Evolutionary conservation across 768 basidiomycete genomes (phyloP).

Genomic region (Suillus sp.): DNA sequence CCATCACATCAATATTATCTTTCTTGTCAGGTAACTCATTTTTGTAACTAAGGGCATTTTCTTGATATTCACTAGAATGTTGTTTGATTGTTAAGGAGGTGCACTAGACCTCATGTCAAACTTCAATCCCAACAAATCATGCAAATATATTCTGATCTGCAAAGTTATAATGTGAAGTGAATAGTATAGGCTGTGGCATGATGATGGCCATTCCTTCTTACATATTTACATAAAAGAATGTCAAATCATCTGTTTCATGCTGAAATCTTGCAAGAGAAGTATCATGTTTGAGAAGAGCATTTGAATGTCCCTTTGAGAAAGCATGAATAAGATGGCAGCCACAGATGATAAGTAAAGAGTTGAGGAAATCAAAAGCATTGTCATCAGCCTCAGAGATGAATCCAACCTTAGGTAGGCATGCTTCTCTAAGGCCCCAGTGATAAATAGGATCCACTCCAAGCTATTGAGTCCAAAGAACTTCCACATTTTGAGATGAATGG

Average conservation of each 20-base stretch:
- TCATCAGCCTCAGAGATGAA: constrained; percentile 25
- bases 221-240: constrained; percentile 19
- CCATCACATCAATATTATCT: no score
- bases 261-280: constrained; percentile 1
- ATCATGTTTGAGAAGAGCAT: constrained; percentile 11
- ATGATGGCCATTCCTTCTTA: no score
- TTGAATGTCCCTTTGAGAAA: constrained; percentile 22
- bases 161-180: no score
- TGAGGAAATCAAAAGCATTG: constrained; percentile 28
- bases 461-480: constrained; percentile 28
- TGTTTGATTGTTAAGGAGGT: not conserved
- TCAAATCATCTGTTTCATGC: constrained; percentile 13
- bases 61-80: no score
- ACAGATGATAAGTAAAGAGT: constrained; percentile 23
- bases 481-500: constrained; percentile 18
- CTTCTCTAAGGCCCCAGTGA: constrained; percentile 14
- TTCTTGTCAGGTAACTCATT: no score
- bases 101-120: constrained; percentile 30
- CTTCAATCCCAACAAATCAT: constrained; percentile 32
- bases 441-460: constrained; percentile 17
- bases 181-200: no score
- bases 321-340: constrained; percentile 29
- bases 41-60: no score
- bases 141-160: constrained; percentile 44
- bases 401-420: constrained; percentile 24